Evolutionary conservation across 495 filamentous ascomycete genomes (phyloP).

Genomic region (Clohesyomyces aquaticus): DNA sequence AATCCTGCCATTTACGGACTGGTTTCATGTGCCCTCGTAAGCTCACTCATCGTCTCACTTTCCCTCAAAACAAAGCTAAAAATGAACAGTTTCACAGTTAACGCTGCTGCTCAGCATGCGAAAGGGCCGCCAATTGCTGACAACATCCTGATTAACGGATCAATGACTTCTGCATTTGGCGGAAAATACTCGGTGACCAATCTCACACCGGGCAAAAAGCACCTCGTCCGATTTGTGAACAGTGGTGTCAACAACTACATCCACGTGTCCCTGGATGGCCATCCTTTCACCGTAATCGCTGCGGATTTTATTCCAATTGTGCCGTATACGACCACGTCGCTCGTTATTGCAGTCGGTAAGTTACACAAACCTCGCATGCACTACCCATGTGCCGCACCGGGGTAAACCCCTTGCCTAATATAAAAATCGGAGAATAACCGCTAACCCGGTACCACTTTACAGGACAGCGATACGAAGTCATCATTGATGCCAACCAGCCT

Average conservation of each 20-base stretch:
- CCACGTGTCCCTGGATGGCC: conserved; percentile 41
- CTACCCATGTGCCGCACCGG: no score
- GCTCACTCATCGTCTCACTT: conserved; percentile 12
- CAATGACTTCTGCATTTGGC: conserved; percentile 39
- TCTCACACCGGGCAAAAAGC: conserved; percentile 45
- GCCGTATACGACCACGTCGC: conserved; percentile 39
- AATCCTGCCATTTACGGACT: conserved; percentile 44
- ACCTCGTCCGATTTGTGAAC: conserved; percentile 49
- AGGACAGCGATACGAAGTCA: conserved; percentile 51
- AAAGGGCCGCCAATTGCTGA: conserved; percentile 39
- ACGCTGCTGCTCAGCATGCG: conserved; percentile 24
- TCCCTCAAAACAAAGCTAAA: not conserved
- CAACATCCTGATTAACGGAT: conserved; percentile 47
- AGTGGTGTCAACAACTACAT: conserved; percentile 40
- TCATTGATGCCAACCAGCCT: conserved; percentile 45
- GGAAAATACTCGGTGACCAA: conserved; percentile 38
- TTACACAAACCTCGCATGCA: not conserved
- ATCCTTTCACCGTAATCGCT: conserved; percentile 45
- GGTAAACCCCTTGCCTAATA: no score
- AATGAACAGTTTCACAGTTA: conserved; percentile 29
- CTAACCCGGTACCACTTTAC: conserved; percentile 8
- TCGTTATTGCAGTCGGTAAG: conserved; percentile 44
- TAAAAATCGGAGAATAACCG: not conserved
- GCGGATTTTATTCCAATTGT: conserved; percentile 48
- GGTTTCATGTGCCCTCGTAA: conserved; percentile 46